Percentiles rank a stretch among this genome's conserved stretches.
phyloP scores from a whole-genome alignment of 768 basidiomycete genomes.

The Mycena alexandri region DNA sequence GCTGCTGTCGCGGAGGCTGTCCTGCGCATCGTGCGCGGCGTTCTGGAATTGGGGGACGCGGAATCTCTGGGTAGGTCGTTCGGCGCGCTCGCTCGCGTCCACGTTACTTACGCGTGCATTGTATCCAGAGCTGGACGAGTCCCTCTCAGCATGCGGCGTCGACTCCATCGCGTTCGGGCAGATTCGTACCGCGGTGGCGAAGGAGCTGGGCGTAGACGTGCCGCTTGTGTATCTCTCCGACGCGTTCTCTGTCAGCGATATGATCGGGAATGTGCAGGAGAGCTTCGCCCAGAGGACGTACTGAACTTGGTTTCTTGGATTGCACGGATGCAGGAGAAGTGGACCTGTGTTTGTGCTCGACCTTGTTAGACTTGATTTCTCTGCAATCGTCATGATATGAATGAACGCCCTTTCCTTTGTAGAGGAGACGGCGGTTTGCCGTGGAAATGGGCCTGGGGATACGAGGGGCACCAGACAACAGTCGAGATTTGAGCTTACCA shows the following conservation, averaged over 20 bases:
- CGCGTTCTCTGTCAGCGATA: constrained; percentile 47
- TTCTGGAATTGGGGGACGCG: constrained; percentile 39
- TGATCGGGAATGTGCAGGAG: constrained; percentile 44
- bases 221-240: constrained; percentile 50
- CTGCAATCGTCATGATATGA: no score
- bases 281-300: no score
- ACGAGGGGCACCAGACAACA: no score
- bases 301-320: no score
- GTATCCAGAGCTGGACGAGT: constrained; percentile 45
- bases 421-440: no score
- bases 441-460: no score
- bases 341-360: no score
- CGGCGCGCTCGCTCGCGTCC: no score
- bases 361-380: no score
- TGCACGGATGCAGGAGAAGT: no score
- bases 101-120: constrained; percentile 1
- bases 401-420: no score
- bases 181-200: constrained; percentile 47
- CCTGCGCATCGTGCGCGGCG: constrained; percentile 42
- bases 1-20: constrained; percentile 36
- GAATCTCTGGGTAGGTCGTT: constrained; percentile 50
- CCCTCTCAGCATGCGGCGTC: constrained; percentile 47
- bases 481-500: no score
- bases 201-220: constrained; percentile 48
- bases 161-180: constrained; percentile 53